These are phyloP conservation scores for Orobanche coerulescens DNA, from an alignment of 257 asterid species.

Conservation along the genomic window DNA sequence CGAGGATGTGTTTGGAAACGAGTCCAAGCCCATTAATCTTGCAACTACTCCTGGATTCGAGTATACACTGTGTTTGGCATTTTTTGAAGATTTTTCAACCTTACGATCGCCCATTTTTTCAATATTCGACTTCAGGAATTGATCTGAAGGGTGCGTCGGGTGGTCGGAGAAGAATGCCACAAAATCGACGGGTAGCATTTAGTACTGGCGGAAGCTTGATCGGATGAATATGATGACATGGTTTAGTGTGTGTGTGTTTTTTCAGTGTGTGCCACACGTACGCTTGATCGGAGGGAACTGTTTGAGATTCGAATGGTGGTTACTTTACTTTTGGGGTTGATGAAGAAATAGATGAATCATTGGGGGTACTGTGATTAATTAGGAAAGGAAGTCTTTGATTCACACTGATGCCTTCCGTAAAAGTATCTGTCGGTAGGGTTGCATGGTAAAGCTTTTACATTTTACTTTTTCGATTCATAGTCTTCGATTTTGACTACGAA, in stretches of 20 bases:
- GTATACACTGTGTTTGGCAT: background rate
- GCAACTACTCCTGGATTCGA: slow-evolving; percentile 53
- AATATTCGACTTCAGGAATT: slow-evolving; percentile 10
- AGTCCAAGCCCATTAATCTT: slow-evolving; percentile 54
- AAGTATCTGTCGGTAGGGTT: too few relatives aligned
- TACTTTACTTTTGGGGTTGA: too few relatives aligned
- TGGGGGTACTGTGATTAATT: too few relatives aligned
- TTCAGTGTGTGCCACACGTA: background rate
- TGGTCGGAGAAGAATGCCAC: slow-evolving; percentile 34
- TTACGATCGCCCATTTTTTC: background rate
- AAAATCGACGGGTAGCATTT: slow-evolving; percentile 33
- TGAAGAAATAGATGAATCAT: too few relatives aligned
- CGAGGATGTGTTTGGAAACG: slow-evolving; percentile 29
- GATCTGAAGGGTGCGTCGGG: slow-evolving; percentile 50
- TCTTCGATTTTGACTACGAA: too few relatives aligned
- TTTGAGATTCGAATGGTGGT: too few relatives aligned
- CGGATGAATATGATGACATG: slow-evolving; percentile 17
- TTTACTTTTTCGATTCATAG: too few relatives aligned
- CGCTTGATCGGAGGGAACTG: too few relatives aligned
- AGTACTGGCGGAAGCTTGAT: slow-evolving; percentile 6
- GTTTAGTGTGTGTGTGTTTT: background rate
- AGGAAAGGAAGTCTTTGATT: too few relatives aligned
- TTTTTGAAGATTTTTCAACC: background rate
- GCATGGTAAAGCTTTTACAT: too few relatives aligned
- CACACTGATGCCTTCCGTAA: too few relatives aligned